Conservation (phyloP, 352 stramenopile genomes). For the Globisporangium perplexum region DNA sequence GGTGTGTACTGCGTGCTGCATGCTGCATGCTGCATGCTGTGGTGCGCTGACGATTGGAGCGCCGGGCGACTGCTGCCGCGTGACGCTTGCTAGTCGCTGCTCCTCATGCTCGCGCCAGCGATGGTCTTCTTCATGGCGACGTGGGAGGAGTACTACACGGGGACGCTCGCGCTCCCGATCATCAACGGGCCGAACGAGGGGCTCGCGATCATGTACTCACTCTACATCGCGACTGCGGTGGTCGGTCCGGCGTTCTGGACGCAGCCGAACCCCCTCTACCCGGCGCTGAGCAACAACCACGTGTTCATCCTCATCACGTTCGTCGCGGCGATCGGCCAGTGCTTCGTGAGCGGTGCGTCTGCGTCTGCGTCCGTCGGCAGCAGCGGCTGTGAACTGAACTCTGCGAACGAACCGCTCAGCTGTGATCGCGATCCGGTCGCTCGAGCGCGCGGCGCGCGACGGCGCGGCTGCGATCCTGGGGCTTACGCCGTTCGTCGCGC, state of each 20-base stretch:
- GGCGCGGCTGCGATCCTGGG: slow-evolving; percentile 55
- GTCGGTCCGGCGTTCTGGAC: slow-evolving; percentile 61
- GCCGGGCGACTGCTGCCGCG: neutral
- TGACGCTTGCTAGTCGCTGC: slow-evolving; percentile 42
- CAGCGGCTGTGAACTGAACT: no score
- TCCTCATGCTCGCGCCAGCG: slow-evolving; percentile 55
- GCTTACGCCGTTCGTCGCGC: slow-evolving; percentile 55
- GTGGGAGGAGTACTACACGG: slow-evolving; percentile 98
- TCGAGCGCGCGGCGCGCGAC: slow-evolving; percentile 54
- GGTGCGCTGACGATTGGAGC: slow-evolving; percentile 4
- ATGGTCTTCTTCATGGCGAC: slow-evolving; percentile 96
- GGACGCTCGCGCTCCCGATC: slow-evolving; percentile 91
- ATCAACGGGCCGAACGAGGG: slow-evolving; percentile 97
- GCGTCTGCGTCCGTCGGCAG: no score
- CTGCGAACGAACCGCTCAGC: slow-evolving; percentile 17
- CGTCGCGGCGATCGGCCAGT: slow-evolving; percentile 54
- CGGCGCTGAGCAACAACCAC: slow-evolving; percentile 74
- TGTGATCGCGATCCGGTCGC: slow-evolving; percentile 57
- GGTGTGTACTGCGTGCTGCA: slow-evolving; percentile 26
- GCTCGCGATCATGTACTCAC: slow-evolving; percentile 86
- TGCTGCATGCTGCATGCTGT: neutral
- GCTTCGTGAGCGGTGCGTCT: slow-evolving; percentile 59
- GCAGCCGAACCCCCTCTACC: slow-evolving; percentile 48
- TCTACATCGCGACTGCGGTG: slow-evolving; percentile 67
- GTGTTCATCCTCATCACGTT: slow-evolving; percentile 76